phyloP scores from a whole-genome alignment of 1,139 yeast species.

The Pichia sp. region DNA sequence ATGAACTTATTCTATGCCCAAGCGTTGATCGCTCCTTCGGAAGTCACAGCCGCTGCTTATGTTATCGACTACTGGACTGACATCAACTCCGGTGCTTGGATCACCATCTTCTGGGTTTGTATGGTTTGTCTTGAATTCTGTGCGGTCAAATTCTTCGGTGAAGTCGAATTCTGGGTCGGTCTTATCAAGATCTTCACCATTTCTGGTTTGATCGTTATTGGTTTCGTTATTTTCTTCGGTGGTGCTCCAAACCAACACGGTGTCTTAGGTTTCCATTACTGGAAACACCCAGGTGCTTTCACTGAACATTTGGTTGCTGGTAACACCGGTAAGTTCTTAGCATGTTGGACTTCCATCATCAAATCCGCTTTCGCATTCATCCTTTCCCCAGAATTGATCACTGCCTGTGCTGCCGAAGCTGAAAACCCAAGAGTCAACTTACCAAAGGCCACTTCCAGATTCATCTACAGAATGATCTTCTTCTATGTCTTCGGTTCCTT shows the following conservation, averaged over 20 bases:
- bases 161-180: slow-evolving; percentile 52
- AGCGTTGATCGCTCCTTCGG: slow-evolving; percentile 48
- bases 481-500: slow-evolving; percentile 49
- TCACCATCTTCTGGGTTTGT: slow-evolving; percentile 40
- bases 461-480: slow-evolving; percentile 45
- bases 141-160: slow-evolving; percentile 48
- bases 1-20: slow-evolving; percentile 49
- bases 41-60: slow-evolving; percentile 52
- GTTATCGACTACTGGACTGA: slow-evolving; percentile 49
- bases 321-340: slow-evolving; percentile 67
- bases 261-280: slow-evolving; percentile 38
- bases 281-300: slow-evolving; percentile 38
- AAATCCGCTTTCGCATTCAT: slow-evolving; percentile 77
- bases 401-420: slow-evolving; percentile 43
- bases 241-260: slow-evolving; percentile 37
- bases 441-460: slow-evolving; percentile 46
- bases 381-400: slow-evolving; percentile 33
- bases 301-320: slow-evolving; percentile 43
- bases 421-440: slow-evolving; percentile 43
- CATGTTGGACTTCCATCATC: slow-evolving; percentile 66
- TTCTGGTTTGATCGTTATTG: slow-evolving; percentile 34
- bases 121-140: slow-evolving; percentile 41
- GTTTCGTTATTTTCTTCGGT: slow-evolving; percentile 41
- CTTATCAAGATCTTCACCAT: slow-evolving; percentile 39
- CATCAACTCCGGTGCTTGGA: slow-evolving; percentile 44